These are phyloP conservation scores for Melanogaster broomeanus DNA, from an alignment of 768 basidiomycete genomes.

Conservation along the genomic window DNA sequence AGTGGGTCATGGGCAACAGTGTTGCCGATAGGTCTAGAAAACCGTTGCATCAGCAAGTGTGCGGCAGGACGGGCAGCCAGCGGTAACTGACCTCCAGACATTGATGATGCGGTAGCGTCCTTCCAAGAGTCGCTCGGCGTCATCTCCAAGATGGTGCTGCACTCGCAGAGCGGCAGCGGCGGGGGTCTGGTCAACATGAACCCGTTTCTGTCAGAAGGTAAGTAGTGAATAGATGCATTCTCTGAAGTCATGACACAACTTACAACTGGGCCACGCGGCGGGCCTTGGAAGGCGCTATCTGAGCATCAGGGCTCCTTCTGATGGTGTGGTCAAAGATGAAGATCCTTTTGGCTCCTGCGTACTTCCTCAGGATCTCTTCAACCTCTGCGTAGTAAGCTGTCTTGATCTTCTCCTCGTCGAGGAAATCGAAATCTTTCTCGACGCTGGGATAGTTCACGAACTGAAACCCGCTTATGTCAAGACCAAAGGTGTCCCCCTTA, in stretches of 20 bases:
- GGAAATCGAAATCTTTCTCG: slow-evolving; percentile 43
- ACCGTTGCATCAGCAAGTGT: background rate
- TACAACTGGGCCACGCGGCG: slow-evolving; percentile 36
- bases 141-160: slow-evolving; percentile 37
- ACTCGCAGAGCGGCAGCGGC: slow-evolving; percentile 39
- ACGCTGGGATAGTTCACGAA: slow-evolving; percentile 33
- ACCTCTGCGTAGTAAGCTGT: slow-evolving; percentile 43
- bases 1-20: slow-evolving; percentile 42
- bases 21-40: slow-evolving; percentile 36
- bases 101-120: slow-evolving; percentile 47
- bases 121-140: slow-evolving; percentile 43
- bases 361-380: slow-evolving; percentile 41
- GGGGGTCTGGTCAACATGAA: slow-evolving; percentile 49
- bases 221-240: background rate
- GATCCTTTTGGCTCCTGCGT: slow-evolving; percentile 39
- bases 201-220: slow-evolving; percentile 32
- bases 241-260: slow-evolving; percentile 3
- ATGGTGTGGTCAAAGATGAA: slow-evolving; percentile 49
- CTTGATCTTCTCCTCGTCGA: slow-evolving; percentile 40
- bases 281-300: background rate
- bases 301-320: slow-evolving; percentile 25
- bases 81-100: slow-evolving; percentile 39
- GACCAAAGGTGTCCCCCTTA: slow-evolving; percentile 25
- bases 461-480: slow-evolving; percentile 49
- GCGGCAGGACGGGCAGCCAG: no score